Conservation (phyloP, 306 rosid genomes). For the Dalbergia cochinchinensis region DNA sequence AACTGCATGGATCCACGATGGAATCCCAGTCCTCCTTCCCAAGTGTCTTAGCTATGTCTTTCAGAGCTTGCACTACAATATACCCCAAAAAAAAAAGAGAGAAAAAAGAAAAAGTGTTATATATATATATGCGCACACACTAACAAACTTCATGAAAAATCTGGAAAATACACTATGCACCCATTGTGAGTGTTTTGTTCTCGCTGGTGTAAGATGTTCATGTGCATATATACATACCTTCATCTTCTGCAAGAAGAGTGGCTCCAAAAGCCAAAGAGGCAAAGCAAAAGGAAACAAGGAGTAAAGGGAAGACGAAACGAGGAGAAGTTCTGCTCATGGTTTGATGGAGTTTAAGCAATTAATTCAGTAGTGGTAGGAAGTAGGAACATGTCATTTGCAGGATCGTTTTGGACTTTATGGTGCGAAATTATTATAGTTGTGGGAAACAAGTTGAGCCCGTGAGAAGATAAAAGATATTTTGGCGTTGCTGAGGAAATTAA, state of each 20-base stretch:
- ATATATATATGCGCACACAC: no score
- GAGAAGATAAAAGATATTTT: no score
- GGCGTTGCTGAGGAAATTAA: no score
- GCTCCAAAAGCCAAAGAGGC: constrained; percentile 43
- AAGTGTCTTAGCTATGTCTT: constrained; percentile 53
- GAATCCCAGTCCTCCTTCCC: constrained; percentile 65
- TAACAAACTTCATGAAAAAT: no score
- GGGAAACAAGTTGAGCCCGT: no score
- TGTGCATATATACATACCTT: constrained; percentile 41
- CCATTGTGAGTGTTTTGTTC: no score
- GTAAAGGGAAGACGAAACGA: constrained; percentile 9
- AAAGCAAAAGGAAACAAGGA: constrained; percentile 28
- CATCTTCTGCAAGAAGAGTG: constrained; percentile 43
- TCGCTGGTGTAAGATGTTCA: no score
- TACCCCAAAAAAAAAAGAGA: no score
- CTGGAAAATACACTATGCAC: no score
- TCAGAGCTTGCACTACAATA: constrained; percentile 53
- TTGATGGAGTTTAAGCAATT: no score
- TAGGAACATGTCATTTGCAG: not conserved
- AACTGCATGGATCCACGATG: constrained; percentile 63
- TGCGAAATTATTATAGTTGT: no score
- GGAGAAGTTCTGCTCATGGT: not conserved
- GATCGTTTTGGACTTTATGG: no score
- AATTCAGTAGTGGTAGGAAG: not conserved
- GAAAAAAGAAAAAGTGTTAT: not conserved